Base-by-base conservation (phyloP, 176 grass and related monocot species). In the Rhynchospora breviuscula region DNA sequence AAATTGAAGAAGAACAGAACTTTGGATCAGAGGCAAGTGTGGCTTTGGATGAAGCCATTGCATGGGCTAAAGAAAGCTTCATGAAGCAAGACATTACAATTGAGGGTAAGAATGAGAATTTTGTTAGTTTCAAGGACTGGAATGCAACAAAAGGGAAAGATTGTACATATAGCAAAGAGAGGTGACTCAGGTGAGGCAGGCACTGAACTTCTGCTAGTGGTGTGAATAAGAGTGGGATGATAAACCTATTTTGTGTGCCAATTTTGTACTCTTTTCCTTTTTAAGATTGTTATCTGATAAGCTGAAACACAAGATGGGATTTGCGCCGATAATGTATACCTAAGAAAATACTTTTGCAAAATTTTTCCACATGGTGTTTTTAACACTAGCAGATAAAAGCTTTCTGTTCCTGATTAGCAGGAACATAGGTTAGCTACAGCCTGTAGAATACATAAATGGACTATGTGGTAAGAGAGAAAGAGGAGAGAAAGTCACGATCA, bases 51-150 rank as follows among this genome's bases (percentile, higher is more conserved):
- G 94, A 97, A 86, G 90, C 94, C 9, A 97, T 97, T 23, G 90
- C 92, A 60, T 97, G 94, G 94, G 94, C 94, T 52, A 97, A 91
- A 75, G 94, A 94, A 62, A 94, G 82, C 47, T 94, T 92, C 85
- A 88, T 87, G 87, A 94, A 81, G 59, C 86, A 91, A 17, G 64
- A 82, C 13, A 13, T 77, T 40, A 56, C 60, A 46, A 56, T 54
- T 12, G 73, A 45, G 18, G 21, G 53, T 10, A 44, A 54, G 73
- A 67, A 67, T 10, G 80, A 82, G 4, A 67, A 67, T 52, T 82
- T 21, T 82, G 60, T 82, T 67, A 21, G 62, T 67, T 82, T 82
- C 59, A 82, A 65, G 45, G 80, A 53, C 80, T 82, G 60, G 80
- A 82, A 82, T 67, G 80, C 8, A 82, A 63, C 59, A 29, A 51